These are phyloP conservation scores for Moringa oleifera DNA, from an alignment of 345 rosid genomes.

Conservation along the genomic window DNA sequence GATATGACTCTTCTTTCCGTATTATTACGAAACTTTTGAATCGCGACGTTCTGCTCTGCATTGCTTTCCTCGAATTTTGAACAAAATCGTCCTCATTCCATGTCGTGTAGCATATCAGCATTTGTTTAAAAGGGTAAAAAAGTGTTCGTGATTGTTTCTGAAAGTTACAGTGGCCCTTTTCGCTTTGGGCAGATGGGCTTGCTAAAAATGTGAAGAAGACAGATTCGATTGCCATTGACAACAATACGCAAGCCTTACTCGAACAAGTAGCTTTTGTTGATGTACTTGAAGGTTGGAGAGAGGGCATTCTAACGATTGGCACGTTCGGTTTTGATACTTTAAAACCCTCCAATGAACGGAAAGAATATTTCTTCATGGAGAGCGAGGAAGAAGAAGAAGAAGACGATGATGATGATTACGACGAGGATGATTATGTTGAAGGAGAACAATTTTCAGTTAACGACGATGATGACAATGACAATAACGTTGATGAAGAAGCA, in stretches of 20 bases:
- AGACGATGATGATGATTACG: constrained; percentile 17
- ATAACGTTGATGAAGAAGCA: constrained; percentile 34
- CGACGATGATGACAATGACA: constrained; percentile 27
- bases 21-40: too few relatives aligned
- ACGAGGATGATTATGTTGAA: constrained; percentile 22
- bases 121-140: too few relatives aligned
- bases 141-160: too few relatives aligned
- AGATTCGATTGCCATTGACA: constrained; percentile 43
- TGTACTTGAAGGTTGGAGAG: constrained; percentile 73
- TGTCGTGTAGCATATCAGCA: too few relatives aligned
- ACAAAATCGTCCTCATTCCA: too few relatives aligned
- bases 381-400: constrained; percentile 23
- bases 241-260: constrained; percentile 52
- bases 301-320: constrained; percentile 80
- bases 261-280: constrained; percentile 63
- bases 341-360: constrained; percentile 29
- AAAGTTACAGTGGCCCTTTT: too few relatives aligned
- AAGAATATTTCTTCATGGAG: constrained; percentile 19
- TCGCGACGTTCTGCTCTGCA: background rate
- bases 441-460: constrained; percentile 16
- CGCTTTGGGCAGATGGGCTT: constrained; percentile 32
- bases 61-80: too few relatives aligned
- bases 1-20: too few relatives aligned
- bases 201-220: constrained; percentile 45
- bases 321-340: constrained; percentile 78